Percentiles rank a stretch among this genome's conserved stretches.
Evolutionary conservation across 257 asterid genomes (phyloP).

Genomic region (Apocynum venetum): DNA sequence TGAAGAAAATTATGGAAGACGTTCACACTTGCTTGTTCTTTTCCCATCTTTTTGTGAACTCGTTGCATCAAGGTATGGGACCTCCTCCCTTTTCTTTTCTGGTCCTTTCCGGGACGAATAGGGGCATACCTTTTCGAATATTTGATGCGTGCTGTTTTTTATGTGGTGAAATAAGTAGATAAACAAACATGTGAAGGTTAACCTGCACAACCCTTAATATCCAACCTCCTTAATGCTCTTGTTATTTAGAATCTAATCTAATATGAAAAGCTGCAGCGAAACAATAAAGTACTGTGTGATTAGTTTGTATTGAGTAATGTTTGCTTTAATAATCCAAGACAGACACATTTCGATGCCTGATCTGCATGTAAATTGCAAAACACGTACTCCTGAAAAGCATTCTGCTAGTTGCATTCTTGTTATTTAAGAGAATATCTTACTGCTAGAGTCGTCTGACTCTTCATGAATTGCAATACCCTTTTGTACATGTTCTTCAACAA

Average conservation of each 20-base stretch:
- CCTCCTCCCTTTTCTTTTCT: neutral
- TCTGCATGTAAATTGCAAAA: no score
- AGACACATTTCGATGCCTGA: no score
- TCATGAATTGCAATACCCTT: no score
- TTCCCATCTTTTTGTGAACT: constrained; percentile 91
- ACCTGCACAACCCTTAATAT: neutral
- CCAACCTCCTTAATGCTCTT: neutral
- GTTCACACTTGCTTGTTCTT: constrained; percentile 78
- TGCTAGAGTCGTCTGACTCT: no score
- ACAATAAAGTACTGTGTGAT: neutral
- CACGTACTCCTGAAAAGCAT: no score
- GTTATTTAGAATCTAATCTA: neutral
- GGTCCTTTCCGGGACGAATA: no score
- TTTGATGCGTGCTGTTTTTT: neutral
- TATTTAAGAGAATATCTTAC: no score
- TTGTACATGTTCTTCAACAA: no score
- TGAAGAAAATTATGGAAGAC: constrained; percentile 37
- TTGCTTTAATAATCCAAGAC: no score
- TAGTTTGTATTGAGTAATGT: neutral
- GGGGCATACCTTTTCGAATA: neutral
- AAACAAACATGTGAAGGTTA: neutral
- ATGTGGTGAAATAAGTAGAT: neutral
- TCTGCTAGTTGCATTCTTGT: no score
- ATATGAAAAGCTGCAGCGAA: neutral
- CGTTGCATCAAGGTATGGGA: constrained; percentile 74